Evolutionary conservation across 805 yeast genomes (phyloP).

Genomic region (Candida khao-thaluensis): DNA sequence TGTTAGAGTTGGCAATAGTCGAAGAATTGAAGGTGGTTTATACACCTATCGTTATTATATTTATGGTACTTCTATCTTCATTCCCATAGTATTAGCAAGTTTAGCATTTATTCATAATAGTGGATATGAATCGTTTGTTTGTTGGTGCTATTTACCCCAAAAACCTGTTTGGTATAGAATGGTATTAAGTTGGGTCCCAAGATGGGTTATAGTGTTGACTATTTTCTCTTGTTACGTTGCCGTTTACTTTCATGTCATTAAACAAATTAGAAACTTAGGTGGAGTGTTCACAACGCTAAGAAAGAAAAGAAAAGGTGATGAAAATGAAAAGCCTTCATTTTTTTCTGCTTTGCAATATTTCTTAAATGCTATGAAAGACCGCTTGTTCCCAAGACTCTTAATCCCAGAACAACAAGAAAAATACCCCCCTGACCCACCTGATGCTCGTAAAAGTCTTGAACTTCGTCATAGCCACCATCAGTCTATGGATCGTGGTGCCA

Average conservation of each 20-base stretch:
- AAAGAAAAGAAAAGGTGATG: conserved; percentile 11
- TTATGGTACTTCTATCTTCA: conserved; percentile 53
- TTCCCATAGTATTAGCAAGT: conserved; percentile 69
- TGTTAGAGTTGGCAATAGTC: conserved; percentile 37
- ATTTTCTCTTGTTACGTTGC: conserved; percentile 66
- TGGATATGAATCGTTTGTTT: conserved; percentile 62
- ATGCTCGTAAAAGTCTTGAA: not conserved
- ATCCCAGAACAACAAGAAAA: conserved; percentile 24
- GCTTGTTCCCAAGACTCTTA: conserved; percentile 26
- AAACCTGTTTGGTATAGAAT: conserved; percentile 71
- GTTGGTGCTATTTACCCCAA: conserved; percentile 80
- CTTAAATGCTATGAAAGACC: conserved; percentile 21
- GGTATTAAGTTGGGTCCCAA: conserved; percentile 77
- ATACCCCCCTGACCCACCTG: not conserved
- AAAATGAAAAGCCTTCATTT: conserved; percentile 30
- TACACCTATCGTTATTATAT: conserved; percentile 56
- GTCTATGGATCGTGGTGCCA: conserved; percentile 8
- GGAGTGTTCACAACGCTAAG: conserved; percentile 41
- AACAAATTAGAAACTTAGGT: conserved; percentile 57
- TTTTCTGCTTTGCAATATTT: conserved; percentile 33
- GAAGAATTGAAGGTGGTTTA: conserved; percentile 67
- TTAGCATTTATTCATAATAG: conserved; percentile 59
- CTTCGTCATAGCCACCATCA: not conserved
- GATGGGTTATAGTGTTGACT: conserved; percentile 62
- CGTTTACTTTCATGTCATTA: conserved; percentile 69